A percentile compares a stretch with the other conserved stretches of the same genome.
Conservation (phyloP, 768 basidiomycete species). For the Russula vinacea region DNA sequence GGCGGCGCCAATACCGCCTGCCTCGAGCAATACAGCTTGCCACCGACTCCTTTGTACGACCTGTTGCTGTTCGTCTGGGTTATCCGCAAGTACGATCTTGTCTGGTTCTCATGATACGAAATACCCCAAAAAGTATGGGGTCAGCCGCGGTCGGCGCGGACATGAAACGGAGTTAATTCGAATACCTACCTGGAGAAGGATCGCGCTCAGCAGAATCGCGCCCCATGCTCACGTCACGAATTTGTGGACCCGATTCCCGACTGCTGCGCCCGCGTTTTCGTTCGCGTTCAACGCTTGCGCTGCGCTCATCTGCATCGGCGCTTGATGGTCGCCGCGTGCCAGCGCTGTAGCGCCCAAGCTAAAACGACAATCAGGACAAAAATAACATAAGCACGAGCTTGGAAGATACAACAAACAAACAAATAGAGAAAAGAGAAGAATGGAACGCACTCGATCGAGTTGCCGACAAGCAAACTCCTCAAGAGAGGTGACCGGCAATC, state of each 20-base stretch:
- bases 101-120: slow-evolving; percentile 15
- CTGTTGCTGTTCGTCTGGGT: slow-evolving; percentile 43
- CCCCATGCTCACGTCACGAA: slow-evolving; percentile 29
- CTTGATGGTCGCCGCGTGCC: slow-evolving; percentile 18
- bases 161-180: background rate
- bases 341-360: slow-evolving; percentile 26
- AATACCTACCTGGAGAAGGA: slow-evolving; percentile 5
- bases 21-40: slow-evolving; percentile 82
- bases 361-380: slow-evolving; percentile 6
- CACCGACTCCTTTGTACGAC: slow-evolving; percentile 74
- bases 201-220: slow-evolving; percentile 19
- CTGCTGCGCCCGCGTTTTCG: slow-evolving; percentile 23
- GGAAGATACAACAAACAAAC: background rate
- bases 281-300: slow-evolving; percentile 14
- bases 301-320: slow-evolving; percentile 16
- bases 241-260: slow-evolving; percentile 21
- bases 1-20: slow-evolving; percentile 83
- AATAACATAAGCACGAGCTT: slow-evolving; percentile 2
- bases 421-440: background rate
- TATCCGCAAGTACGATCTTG: background rate
- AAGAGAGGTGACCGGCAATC: slow-evolving; percentile 69
- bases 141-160: slow-evolving; percentile 6
- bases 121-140: background rate
- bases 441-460: slow-evolving; percentile 66
- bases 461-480: slow-evolving; percentile 90